A percentile compares a stretch with the other conserved stretches of the same genome.
Evolutionary conservation across 2,329 filamentous ascomycete genomes (phyloP).

Genomic region (Aspergillus phoenicis): DNA sequence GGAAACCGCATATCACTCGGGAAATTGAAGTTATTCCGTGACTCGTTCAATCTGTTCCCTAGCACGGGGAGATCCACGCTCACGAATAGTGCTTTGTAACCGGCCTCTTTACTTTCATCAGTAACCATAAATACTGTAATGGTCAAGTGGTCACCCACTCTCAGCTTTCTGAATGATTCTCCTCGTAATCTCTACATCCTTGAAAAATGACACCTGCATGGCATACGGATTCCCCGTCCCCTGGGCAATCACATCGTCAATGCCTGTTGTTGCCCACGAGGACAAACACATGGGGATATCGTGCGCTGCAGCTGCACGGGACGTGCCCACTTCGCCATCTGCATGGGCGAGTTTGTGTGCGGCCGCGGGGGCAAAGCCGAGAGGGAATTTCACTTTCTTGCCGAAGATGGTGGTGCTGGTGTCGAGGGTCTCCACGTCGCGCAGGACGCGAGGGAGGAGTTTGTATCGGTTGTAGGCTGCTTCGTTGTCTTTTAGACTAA

Average conservation of each 20-base stretch:
- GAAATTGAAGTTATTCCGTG: conserved; percentile 53
- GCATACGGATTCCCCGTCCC: conserved; percentile 47
- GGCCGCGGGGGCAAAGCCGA: conserved; percentile 11
- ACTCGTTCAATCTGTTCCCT: conserved; percentile 54
- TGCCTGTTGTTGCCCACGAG: conserved; percentile 11
- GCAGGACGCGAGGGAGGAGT: conserved; percentile 11
- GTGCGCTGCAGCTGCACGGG: neutral
- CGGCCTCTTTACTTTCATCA: conserved; percentile 32
- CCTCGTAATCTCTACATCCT: conserved; percentile 42
- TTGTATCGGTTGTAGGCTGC: conserved; percentile 11
- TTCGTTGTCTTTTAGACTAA: conserved; percentile 11
- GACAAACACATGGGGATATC: conserved; percentile 13
- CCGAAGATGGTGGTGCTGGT: conserved; percentile 11
- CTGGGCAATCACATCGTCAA: conserved; percentile 49
- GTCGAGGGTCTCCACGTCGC: conserved; percentile 10
- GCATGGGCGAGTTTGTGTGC: conserved; percentile 14
- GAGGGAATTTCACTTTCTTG: neutral
- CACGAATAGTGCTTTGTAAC: conserved; percentile 56
- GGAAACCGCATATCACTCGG: conserved; percentile 44
- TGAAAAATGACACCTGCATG: conserved; percentile 56
- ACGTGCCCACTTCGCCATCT: conserved; percentile 11
- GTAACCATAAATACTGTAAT: no score
- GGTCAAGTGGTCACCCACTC: neutral
- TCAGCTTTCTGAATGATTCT: neutral
- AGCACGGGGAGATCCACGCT: conserved; percentile 57